Evolutionary conservation across 331 rosid genomes (phyloP), one percentile per base, ranked within the genome.

Genomic region (Ulmus americana): DNA sequence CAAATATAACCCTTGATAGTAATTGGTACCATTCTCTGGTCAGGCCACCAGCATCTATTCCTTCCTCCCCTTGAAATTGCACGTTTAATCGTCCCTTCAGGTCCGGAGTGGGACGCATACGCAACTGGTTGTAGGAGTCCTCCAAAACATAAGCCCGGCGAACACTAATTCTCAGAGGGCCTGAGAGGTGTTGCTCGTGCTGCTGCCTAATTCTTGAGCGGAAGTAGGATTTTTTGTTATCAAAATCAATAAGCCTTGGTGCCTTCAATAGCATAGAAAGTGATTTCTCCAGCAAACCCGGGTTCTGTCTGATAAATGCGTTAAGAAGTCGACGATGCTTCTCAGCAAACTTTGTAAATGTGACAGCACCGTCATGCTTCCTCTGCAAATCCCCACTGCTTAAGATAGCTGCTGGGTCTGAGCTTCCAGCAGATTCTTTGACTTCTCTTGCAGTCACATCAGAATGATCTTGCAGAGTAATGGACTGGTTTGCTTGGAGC

Each of bases 11-110:
- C 82, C 99, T 84, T 16, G 99, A 94, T 55, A 94, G 81, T 64
- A 94, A 76, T 47, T 94, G 99, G 84, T 94, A 94, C 99, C 99
- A 94, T 77, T 94, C 99, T 77, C 99, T 86, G 45, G 99, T 94
- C 70, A 94, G 84, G 64, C 99, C 99, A 66, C 99, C 99, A 6
- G 99, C 99, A 85, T 94, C 99, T 57, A 94, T 87, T 71, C 99
- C 99, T 83, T 94, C 99, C 74, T 94, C 99, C 45, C 96, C 99
- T 80, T 94, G 99, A 80, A 94, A 94, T 76, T 87, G 97, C 59
- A 94, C 99, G 75, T 87, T 94, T 71, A 94, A 75, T 59, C 97
- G 76, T 57, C 97, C 97, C 81, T 79, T 94, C 60, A 94, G 83
- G 74, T 94, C 99, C 50, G 55, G 95, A 82, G 78, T 82, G 47